Percentiles rank a stretch among this genome's conserved stretches.
Evolutionary conservation across 352 stramenopile species (phyloP).

Genomic region (Elongisporangium prolatum): DNA sequence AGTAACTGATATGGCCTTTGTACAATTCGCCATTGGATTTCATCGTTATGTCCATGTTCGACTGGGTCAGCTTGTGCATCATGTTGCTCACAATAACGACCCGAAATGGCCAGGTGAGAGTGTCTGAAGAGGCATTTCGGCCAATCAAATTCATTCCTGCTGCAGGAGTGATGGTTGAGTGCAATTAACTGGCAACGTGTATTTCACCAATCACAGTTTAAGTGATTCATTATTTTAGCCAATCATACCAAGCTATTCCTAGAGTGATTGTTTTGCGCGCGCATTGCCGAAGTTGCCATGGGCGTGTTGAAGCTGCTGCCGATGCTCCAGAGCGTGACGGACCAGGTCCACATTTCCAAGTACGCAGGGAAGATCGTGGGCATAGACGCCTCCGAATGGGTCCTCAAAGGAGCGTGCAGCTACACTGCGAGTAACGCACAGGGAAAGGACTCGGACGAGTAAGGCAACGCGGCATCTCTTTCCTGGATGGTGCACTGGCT

Average conservation of each 20-base stretch:
- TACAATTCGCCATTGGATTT: too few relatives aligned
- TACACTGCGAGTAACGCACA: slow-evolving; percentile 81
- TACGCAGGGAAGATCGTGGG: slow-evolving; percentile 66
- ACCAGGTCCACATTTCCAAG: slow-evolving; percentile 73
- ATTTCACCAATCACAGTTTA: slow-evolving; percentile 17
- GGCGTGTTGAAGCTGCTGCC: slow-evolving; percentile 60
- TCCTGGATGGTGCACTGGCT: not conserved
- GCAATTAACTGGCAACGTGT: too few relatives aligned
- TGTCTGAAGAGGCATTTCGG: too few relatives aligned
- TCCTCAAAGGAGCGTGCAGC: slow-evolving; percentile 89
- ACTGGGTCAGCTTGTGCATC: too few relatives aligned
- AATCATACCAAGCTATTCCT: slow-evolving; percentile 11
- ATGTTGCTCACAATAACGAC: too few relatives aligned
- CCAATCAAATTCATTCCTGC: too few relatives aligned
- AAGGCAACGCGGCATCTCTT: not conserved
- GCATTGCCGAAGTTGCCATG: slow-evolving; percentile 25
- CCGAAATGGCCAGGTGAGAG: too few relatives aligned
- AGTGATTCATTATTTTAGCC: slow-evolving; percentile 1
- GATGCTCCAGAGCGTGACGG: slow-evolving; percentile 66
- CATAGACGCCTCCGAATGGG: slow-evolving; percentile 69
- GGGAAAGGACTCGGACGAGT: slow-evolving; percentile 46
- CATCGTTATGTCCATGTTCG: too few relatives aligned
- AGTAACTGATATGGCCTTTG: too few relatives aligned
- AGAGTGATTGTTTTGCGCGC: slow-evolving; percentile 1
- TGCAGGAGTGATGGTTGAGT: too few relatives aligned